Base-by-base conservation (phyloP, 2,329 filamentous ascomycete genomes). In the Colletotrichum chlorophyti region DNA sequence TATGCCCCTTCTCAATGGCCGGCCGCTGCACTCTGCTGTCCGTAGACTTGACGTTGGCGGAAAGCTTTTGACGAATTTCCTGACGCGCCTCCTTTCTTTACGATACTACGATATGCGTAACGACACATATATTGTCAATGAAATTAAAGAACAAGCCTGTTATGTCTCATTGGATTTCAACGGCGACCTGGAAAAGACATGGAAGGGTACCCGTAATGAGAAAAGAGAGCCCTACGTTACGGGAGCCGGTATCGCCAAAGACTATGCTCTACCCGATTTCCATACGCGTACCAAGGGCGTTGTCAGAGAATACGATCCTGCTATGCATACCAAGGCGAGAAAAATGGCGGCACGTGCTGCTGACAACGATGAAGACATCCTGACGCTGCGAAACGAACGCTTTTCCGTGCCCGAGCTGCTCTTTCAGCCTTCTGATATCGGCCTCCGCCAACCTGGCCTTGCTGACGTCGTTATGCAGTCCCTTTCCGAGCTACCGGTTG, bases 81-180 rank as follows among this genome's bases (percentile, higher is more conserved):
- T 99, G 29, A 94, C 95, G 43, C 91, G 95, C 54, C 82, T 96
- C 14, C 86, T 98, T 15, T 97, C 93, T 1, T 82, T 96, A 12
- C 89, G 95, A 6, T 93, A 97, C 69, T 97, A 96, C 73, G 94
- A 97, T 71, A 93, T 99, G 86, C 87, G 95, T 62, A 93, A 96
- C 72, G 95, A 99, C 67, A 89, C 91, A 1, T 89, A 96, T 72
- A 89, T 98, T 47, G 92, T 97, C 70, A 97, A 97, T 68, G 91
- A 97, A 72, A 93, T 98, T 74, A 99, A 99, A 70, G 95, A 99
- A 71, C 83, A 89, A 5, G 87, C 90, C 1, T 96, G 91, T 70
- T 98, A 90, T 66, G 87, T 97, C 10, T 90, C 90, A 3, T 77
- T 84, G 1, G 86, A 96, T 68, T 97, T 98, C 72, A 78, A 81